These are phyloP conservation scores for Allantophomopsis cytisporea DNA, from an alignment of 2,329 filamentous ascomycete species.

Conservation along the genomic window DNA sequence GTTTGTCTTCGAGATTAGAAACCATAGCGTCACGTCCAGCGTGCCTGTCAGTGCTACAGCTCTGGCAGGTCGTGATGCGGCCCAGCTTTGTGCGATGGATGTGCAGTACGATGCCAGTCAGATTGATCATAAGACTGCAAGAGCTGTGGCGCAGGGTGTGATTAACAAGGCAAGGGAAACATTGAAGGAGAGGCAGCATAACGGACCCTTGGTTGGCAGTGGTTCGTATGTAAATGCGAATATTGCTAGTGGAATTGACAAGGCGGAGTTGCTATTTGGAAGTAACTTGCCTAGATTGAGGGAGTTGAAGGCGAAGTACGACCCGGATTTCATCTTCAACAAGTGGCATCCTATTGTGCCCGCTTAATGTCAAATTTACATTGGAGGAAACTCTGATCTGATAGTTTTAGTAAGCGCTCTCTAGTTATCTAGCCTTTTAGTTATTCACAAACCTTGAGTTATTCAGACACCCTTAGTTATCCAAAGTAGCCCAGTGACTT, in stretches of 20 bases:
- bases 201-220: neutral
- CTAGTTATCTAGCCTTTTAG: too few species aligned
- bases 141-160: constrained; percentile 3
- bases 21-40: constrained; percentile 1
- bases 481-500: too few species aligned
- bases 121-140: constrained; percentile 1
- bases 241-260: constrained; percentile 3
- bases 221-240: constrained; percentile 4
- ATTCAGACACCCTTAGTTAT: too few species aligned
- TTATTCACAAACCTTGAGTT: too few species aligned
- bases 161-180: constrained; percentile 1
- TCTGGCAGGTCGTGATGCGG: constrained; percentile 1
- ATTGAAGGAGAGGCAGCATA: neutral
- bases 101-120: constrained; percentile 2
- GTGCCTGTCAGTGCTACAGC: constrained; percentile 3
- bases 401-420: too few species aligned
- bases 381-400: too few species aligned
- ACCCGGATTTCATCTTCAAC: constrained; percentile 7
- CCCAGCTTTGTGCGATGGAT: constrained; percentile 1
- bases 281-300: constrained; percentile 7
- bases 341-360: constrained; percentile 7
- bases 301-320: constrained; percentile 10
- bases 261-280: constrained; percentile 5
- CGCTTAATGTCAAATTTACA: neutral
- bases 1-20: constrained; percentile 3